Evolutionary conservation across 2,329 filamentous ascomycete species (phyloP).

Genomic region (Arthrobotrys sphaeroides): DNA sequence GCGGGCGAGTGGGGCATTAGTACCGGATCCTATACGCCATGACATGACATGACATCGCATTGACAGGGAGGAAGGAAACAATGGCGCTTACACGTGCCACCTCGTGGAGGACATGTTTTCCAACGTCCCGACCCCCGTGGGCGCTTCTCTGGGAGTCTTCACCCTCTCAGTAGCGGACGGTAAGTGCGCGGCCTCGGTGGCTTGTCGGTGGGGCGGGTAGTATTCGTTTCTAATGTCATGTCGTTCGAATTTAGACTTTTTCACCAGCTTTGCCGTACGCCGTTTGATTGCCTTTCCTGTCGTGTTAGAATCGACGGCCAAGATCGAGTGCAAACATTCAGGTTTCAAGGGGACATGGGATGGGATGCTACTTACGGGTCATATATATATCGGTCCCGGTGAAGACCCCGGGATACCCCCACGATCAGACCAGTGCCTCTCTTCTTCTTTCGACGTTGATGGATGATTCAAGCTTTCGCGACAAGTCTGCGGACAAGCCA

Average conservation of each 20-base stretch:
- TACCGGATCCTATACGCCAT: no score
- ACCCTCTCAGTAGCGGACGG: constrained; percentile 73
- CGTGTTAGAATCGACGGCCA: no score
- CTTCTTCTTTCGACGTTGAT: constrained; percentile 13
- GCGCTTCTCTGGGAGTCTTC: constrained; percentile 64
- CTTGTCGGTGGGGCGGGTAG: constrained; percentile 74
- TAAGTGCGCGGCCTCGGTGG: constrained; percentile 75
- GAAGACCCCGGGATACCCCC: constrained; percentile 76
- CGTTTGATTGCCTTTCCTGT: no score
- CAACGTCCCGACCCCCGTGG: constrained; percentile 73
- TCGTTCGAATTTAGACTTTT: no score
- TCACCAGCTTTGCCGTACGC: no score
- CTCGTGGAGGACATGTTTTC: constrained; percentile 72
- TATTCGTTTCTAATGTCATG: constrained; percentile 68
- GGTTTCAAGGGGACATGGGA: not conserved
- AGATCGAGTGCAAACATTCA: constrained; percentile 1
- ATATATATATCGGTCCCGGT: constrained; percentile 80
- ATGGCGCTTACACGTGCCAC: constrained; percentile 72
- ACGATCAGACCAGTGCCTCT: constrained; percentile 62
- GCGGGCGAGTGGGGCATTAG: not conserved
- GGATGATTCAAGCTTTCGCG: not conserved
- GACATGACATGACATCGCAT: no score
- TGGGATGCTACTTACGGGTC: constrained; percentile 67
- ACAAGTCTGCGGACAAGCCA: not conserved
- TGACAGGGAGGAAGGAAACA: not conserved